Conservation (phyloP, 805 yeast genomes). For the Metschnikowia cubensis region DNA sequence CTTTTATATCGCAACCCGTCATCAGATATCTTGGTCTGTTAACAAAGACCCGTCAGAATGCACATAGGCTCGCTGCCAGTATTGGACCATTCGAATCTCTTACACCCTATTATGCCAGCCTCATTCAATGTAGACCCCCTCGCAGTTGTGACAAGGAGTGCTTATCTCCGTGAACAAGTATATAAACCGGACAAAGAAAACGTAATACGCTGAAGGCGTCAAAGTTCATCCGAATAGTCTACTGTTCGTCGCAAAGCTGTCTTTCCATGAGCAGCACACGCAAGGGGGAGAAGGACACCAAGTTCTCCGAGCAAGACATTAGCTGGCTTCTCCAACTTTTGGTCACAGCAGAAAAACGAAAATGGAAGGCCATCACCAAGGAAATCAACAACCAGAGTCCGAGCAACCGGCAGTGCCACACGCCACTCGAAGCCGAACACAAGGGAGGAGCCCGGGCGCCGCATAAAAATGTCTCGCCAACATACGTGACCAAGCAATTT, state of each 20-base stretch:
- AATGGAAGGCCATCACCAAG: constrained; percentile 56
- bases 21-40: not conserved
- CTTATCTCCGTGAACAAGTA: not conserved
- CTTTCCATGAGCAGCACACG: not conserved
- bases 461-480: constrained; percentile 43
- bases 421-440: constrained; percentile 2
- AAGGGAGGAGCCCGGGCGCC: not conserved
- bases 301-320: constrained; percentile 43
- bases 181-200: not conserved
- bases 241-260: not conserved
- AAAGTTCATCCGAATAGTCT: not conserved
- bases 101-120: not conserved
- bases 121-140: not conserved
- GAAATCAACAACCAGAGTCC: constrained; percentile 16
- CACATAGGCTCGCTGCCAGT: not conserved
- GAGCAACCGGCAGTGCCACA: not conserved
- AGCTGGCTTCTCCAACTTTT: constrained; percentile 45
- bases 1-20: not conserved
- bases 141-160: not conserved
- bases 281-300: not conserved
- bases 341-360: constrained; percentile 50
- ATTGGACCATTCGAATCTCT: not conserved
- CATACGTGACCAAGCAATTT: constrained; percentile 53
- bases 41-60: not conserved
- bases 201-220: not conserved